phyloP scores from a whole-genome alignment of 768 basidiomycete species.

The Termitomyces sp. region DNA sequence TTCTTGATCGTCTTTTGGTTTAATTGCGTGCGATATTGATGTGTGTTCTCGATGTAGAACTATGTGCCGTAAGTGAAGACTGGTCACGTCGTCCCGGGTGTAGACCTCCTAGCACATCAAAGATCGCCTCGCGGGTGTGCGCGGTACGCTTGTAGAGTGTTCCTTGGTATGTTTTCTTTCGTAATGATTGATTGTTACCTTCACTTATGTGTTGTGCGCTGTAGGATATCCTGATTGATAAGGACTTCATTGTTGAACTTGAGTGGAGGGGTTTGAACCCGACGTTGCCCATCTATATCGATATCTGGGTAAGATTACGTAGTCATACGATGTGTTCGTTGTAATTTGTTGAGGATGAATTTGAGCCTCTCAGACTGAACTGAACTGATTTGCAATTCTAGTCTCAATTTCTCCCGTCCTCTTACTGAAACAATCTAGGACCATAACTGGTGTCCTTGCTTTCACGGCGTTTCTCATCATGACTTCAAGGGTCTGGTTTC shows the following conservation, averaged over 20 bases:
- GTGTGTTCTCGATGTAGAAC: conserved; percentile 41
- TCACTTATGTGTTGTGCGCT: conserved; percentile 3
- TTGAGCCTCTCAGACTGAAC: no score
- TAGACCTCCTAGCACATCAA: conserved; percentile 71
- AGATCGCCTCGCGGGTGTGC: conserved; percentile 61
- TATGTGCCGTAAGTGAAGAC: conserved; percentile 73
- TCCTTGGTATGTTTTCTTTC: conserved; percentile 51
- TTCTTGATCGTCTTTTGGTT: no score
- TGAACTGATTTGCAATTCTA: no score
- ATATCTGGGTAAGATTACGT: no score
- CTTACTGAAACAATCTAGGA: no score
- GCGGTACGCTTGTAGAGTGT: conserved; percentile 69
- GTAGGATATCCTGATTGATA: conserved; percentile 83
- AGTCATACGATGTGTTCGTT: no score
- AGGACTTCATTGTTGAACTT: conserved; percentile 59
- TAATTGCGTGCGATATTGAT: no score
- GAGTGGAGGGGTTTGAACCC: conserved; percentile 76
- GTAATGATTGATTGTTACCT: background rate
- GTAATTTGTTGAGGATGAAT: no score
- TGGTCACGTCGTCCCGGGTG: conserved; percentile 72
- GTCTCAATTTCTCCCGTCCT: no score
- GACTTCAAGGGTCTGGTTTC: no score
- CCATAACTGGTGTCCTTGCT: no score
- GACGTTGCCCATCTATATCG: conserved; percentile 76
- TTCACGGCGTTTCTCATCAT: no score